phyloP scores from a whole-genome alignment of 257 asterid species.

The Fraxinus cuspidata region DNA sequence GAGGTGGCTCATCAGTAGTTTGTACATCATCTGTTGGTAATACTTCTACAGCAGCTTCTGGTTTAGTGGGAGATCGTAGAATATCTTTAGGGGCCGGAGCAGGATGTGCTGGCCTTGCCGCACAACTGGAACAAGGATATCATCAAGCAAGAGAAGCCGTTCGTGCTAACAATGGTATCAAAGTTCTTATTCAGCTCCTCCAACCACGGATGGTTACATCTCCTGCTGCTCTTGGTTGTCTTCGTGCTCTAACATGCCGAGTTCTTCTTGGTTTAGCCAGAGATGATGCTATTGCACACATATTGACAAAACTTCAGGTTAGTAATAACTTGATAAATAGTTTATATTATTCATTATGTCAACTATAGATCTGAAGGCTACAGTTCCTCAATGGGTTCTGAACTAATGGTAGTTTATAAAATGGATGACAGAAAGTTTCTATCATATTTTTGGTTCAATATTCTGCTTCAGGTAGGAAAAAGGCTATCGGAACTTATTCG shows the following conservation, averaged over 20 bases:
- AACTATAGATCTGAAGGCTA: too few relatives aligned
- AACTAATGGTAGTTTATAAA: slow-evolving; percentile 1
- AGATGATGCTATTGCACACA: slow-evolving; percentile 93
- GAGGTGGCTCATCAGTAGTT: slow-evolving; percentile 46
- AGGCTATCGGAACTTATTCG: slow-evolving; percentile 94
- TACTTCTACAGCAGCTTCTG: slow-evolving; percentile 64
- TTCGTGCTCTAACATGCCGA: slow-evolving; percentile 98
- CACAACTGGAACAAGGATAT: slow-evolving; percentile 94
- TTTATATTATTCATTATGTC: not conserved
- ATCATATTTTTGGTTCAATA: slow-evolving; percentile 4
- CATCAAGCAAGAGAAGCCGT: slow-evolving; percentile 96
- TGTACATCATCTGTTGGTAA: slow-evolving; percentile 42
- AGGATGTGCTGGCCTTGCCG: slow-evolving; percentile 96
- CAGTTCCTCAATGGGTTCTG: not conserved
- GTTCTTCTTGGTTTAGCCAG: slow-evolving; percentile 99
- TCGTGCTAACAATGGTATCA: slow-evolving; percentile 92
- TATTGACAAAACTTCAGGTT: slow-evolving; percentile 95
- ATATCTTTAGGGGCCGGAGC: slow-evolving; percentile 86
- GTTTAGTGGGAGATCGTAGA: slow-evolving; percentile 96
- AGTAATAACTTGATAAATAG: slow-evolving; percentile 15
- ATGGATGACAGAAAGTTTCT: too few relatives aligned
- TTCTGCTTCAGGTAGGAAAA: slow-evolving; percentile 72
- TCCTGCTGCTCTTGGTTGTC: slow-evolving; percentile 92
- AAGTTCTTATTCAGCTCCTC: slow-evolving; percentile 96
- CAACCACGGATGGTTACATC: slow-evolving; percentile 89